Evolutionary conservation across 1,139 yeast genomes (phyloP).

Genomic region (Sugiyamaella castrensis): DNA sequence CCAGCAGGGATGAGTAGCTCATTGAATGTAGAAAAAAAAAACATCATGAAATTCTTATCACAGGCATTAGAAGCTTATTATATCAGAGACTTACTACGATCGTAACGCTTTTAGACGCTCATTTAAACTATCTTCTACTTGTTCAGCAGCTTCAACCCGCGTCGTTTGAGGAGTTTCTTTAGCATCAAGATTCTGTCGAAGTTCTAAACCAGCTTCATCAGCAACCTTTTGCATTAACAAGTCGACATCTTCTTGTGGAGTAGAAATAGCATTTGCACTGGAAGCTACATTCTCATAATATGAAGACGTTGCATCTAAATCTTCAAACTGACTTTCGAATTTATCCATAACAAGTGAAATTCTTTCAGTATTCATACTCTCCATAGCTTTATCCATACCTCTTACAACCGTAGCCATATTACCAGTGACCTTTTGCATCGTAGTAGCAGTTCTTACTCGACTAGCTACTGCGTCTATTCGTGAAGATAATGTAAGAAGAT

Average conservation of each 20-base stretch:
- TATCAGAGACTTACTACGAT: constrained; percentile 29
- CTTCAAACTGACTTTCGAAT: constrained; percentile 94
- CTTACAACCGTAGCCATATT: constrained; percentile 89
- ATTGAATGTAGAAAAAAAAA: too few species aligned
- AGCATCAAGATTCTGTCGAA: constrained; percentile 73
- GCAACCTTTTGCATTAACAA: constrained; percentile 89
- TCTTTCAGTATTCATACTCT: constrained; percentile 86
- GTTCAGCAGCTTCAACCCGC: constrained; percentile 54
- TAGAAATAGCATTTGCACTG: constrained; percentile 79
- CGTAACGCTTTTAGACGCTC: constrained; percentile 84
- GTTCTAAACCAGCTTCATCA: constrained; percentile 94
- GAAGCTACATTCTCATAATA: constrained; percentile 91
- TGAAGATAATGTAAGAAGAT: constrained; percentile 76
- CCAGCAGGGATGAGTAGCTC: too few species aligned
- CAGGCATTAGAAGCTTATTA: neutral
- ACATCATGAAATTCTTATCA: too few species aligned
- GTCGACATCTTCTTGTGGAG: constrained; percentile 96
- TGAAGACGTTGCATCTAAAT: constrained; percentile 87
- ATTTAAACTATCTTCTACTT: constrained; percentile 81
- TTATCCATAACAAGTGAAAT: constrained; percentile 96
- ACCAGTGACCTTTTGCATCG: constrained; percentile 91
- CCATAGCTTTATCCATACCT: constrained; percentile 96
- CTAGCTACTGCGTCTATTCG: constrained; percentile 95
- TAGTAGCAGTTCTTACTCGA: constrained; percentile 94
- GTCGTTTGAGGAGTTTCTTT: constrained; percentile 34